Conservation (phyloP, 306 rosid species). For the Vicia villosa region DNA sequence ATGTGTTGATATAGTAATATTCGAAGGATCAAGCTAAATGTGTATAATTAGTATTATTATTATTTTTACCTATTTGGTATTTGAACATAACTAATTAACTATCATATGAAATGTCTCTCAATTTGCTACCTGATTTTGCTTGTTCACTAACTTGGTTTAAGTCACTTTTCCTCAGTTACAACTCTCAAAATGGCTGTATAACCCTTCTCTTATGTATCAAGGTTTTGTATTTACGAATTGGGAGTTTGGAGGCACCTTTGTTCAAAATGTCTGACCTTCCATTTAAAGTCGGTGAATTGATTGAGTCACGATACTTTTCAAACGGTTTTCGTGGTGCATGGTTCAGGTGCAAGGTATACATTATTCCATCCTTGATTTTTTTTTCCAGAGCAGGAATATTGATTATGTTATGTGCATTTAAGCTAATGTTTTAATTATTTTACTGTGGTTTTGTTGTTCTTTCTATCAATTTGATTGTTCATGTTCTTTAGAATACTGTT, state of each 20-base stretch:
- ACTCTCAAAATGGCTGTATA: neutral
- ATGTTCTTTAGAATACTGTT: neutral
- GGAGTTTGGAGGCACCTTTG: neutral
- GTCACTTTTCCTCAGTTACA: conserved; percentile 1
- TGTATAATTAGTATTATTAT: neutral
- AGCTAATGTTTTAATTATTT: neutral
- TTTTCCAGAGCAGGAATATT: neutral
- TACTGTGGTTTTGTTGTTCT: neutral
- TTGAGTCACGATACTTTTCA: conserved; percentile 59
- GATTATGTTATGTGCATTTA: conserved; percentile 9
- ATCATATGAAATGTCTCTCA: neutral
- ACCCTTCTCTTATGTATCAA: neutral
- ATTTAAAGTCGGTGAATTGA: conserved; percentile 58
- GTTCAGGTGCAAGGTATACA: conserved; percentile 80
- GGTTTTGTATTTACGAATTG: neutral
- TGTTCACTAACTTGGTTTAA: neutral
- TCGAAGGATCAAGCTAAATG: neutral
- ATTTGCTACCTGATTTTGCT: neutral
- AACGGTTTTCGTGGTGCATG: conserved; percentile 83
- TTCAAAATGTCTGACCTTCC: conserved; percentile 42
- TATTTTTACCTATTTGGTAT: neutral
- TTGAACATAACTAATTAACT: neutral
- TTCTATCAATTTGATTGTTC: conserved; percentile 1
- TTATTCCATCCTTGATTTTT: neutral
- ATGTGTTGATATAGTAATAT: neutral